Conservation (phyloP, 2,329 filamentous ascomycete species). For the Chaetomium olivaceum region DNA sequence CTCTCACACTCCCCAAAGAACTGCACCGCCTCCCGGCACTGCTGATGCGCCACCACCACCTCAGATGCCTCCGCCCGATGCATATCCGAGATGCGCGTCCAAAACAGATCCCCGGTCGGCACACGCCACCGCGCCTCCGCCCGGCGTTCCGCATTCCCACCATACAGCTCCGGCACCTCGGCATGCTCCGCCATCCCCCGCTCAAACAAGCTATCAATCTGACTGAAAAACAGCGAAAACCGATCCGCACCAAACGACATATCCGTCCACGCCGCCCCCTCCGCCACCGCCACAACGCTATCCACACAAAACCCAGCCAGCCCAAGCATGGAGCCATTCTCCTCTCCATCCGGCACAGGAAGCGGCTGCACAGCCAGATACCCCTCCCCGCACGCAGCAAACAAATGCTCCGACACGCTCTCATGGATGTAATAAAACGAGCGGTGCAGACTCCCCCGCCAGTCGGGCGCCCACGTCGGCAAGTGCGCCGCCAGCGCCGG, state of each 20-base stretch:
- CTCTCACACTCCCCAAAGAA: not conserved
- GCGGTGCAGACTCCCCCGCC: not conserved
- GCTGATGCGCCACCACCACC: not conserved
- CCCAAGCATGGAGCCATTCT: not conserved
- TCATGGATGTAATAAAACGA: slow-evolving; percentile 20
- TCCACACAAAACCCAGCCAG: slow-evolving; percentile 21
- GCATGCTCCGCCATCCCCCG: not conserved
- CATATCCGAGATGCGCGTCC: not conserved
- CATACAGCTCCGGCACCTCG: not conserved
- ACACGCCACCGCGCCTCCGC: slow-evolving; percentile 17
- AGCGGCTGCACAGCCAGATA: not conserved
- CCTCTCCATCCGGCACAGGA: not conserved
- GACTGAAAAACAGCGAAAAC: not conserved
- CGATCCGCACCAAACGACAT: slow-evolving; percentile 10
- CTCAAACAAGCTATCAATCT: not conserved
- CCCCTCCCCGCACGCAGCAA: slow-evolving; percentile 14
- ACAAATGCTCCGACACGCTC: slow-evolving; percentile 4
- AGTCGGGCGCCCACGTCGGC: slow-evolving; percentile 27
- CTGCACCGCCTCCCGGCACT: not conserved
- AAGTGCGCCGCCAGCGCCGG: not conserved
- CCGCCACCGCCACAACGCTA: not conserved
- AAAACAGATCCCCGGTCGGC: slow-evolving; percentile 21
- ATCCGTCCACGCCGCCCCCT: not conserved
- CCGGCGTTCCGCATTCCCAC: not conserved
- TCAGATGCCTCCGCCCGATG: not conserved